Conservation (phyloP, 305 asterid species). For the Fraxinus ornus region DNA sequence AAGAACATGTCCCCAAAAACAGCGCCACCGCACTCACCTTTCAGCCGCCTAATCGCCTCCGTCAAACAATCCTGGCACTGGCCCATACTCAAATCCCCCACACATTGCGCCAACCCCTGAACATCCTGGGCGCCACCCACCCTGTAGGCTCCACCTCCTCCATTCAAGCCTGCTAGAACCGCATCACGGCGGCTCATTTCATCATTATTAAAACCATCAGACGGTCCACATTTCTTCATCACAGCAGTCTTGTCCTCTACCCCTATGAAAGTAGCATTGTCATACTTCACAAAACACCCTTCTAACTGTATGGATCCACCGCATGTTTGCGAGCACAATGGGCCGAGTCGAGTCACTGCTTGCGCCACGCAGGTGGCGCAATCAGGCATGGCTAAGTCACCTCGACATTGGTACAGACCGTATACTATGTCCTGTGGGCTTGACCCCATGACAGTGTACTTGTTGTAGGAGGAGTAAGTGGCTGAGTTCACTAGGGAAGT, state of each 20-base stretch:
- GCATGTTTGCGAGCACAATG: conserved; percentile 51
- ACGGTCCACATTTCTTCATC: conserved; percentile 86
- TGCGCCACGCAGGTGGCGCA: conserved; percentile 81
- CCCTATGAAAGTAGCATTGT: conserved; percentile 63
- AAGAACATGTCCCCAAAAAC: conserved; percentile 83
- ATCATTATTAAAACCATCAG: conserved; percentile 47
- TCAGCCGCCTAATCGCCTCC: conserved; percentile 75
- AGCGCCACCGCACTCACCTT: conserved; percentile 78
- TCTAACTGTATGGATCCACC: conserved; percentile 81
- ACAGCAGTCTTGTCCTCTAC: conserved; percentile 73
- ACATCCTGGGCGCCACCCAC: conserved; percentile 68
- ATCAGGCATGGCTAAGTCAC: conserved; percentile 79
- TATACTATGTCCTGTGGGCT: conserved; percentile 53
- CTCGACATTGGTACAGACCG: conserved; percentile 89
- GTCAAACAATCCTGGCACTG: conserved; percentile 84
- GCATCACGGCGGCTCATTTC: conserved; percentile 65
- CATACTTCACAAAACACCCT: conserved; percentile 83
- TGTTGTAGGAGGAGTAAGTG: conserved; percentile 83
- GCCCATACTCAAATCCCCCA: conserved; percentile 70
- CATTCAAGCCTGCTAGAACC: conserved; percentile 52
- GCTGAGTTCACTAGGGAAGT: conserved; percentile 87
- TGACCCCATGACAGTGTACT: conserved; percentile 62
- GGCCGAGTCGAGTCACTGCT: conserved; percentile 56
- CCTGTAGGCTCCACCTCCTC: conserved; percentile 62
- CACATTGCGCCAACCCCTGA: conserved; percentile 89